Evolutionary conservation across 768 basidiomycete genomes (phyloP).

Genomic region (Pleurotus giganteus): DNA sequence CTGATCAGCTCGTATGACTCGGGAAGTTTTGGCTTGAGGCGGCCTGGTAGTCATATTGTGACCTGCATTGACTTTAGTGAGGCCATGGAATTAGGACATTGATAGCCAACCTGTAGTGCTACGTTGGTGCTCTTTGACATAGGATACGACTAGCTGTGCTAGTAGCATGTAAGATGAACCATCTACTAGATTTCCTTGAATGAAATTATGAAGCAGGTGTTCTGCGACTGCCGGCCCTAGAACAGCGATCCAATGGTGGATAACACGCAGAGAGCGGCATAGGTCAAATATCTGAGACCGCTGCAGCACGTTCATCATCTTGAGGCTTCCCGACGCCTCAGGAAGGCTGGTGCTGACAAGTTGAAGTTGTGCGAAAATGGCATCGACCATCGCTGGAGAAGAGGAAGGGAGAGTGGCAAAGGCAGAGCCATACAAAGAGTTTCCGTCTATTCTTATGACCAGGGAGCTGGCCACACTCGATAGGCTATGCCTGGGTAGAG

Average conservation of each 20-base stretch:
- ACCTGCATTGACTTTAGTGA: too few relatives aligned
- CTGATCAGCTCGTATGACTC: neutral
- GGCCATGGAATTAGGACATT: too few relatives aligned
- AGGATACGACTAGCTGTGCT: neutral
- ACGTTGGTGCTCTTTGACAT: neutral
- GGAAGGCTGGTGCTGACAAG: neutral
- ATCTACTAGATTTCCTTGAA: neutral
- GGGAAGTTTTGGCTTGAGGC: neutral
- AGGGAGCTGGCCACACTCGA: neutral
- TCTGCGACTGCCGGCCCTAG: neutral
- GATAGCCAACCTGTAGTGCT: too few relatives aligned
- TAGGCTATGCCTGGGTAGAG: neutral
- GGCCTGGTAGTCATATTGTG: too few relatives aligned
- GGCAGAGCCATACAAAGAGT: neutral
- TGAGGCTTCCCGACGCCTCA: neutral
- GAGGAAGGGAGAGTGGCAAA: neutral
- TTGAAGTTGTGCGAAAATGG: neutral
- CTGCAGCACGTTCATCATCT: neutral
- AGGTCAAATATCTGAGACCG: neutral
- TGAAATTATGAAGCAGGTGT: neutral
- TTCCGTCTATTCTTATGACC: neutral
- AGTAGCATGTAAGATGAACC: neutral
- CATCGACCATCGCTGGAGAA: neutral
- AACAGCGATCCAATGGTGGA: neutral
- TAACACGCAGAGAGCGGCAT: neutral